A percentile compares a stretch with the other conserved stretches of the same genome.
phyloP scores from a whole-genome alignment of 1,139 yeast species.

The Scheffersomyces lignicola region DNA sequence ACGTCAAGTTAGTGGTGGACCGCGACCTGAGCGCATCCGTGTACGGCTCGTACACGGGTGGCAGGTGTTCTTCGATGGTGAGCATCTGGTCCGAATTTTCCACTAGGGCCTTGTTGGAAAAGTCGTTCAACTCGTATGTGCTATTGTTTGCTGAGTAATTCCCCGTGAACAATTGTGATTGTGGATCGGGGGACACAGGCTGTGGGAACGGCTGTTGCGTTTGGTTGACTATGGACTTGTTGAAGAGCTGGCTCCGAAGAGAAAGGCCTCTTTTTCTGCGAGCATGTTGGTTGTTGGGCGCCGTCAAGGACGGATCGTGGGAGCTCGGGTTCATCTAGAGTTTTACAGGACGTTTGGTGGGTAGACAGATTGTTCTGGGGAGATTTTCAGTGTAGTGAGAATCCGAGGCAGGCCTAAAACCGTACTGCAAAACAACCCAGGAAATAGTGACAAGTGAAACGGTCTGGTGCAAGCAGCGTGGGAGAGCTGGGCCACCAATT shows the following conservation, averaged over 20 bases:
- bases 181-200: background rate
- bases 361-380: too few relatives aligned
- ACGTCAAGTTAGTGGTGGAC: conserved; percentile 31
- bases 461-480: too few relatives aligned
- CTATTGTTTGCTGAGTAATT: conserved; percentile 3
- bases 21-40: conserved; percentile 18
- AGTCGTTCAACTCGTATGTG: conserved; percentile 2
- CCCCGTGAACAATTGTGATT: background rate
- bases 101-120: background rate
- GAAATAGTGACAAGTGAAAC: too few relatives aligned
- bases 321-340: too few relatives aligned
- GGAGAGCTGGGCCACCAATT: too few relatives aligned
- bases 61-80: conserved; percentile 4
- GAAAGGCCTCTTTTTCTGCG: conserved; percentile 72
- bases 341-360: too few relatives aligned
- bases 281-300: conserved; percentile 25
- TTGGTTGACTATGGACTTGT: conserved; percentile 37
- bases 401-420: too few relatives aligned
- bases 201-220: conserved; percentile 7
- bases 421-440: too few relatives aligned
- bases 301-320: too few relatives aligned
- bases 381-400: too few relatives aligned
- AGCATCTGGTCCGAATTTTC: background rate
- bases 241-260: conserved; percentile 70
- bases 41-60: conserved; percentile 5